These are phyloP conservation scores for Amauroascus verrucosus DNA, from an alignment of 2,329 filamentous ascomycete genomes.

Conservation along the genomic window DNA sequence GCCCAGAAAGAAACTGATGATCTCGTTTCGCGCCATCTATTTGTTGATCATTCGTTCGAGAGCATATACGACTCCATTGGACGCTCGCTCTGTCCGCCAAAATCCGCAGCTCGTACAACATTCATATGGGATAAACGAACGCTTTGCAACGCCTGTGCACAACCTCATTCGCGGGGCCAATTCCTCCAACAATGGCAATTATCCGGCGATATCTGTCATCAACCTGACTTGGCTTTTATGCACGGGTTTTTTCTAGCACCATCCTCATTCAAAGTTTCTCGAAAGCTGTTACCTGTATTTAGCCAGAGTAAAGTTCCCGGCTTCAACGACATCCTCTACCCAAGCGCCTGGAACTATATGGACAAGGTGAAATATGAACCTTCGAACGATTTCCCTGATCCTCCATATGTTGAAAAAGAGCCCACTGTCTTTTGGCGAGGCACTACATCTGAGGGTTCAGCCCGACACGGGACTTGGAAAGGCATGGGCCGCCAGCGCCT, in stretches of 20 bases:
- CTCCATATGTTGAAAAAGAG: slow-evolving; percentile 51
- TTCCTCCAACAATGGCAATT: slow-evolving; percentile 57
- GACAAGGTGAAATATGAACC: slow-evolving; percentile 47
- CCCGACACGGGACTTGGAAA: slow-evolving; percentile 48
- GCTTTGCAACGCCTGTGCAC: slow-evolving; percentile 54
- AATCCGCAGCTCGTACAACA: slow-evolving; percentile 49
- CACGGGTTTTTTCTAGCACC: slow-evolving; percentile 64
- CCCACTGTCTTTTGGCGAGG: slow-evolving; percentile 65
- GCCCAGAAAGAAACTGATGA: slow-evolving; percentile 26
- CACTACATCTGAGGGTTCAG: slow-evolving; percentile 48
- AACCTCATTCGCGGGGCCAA: slow-evolving; percentile 55
- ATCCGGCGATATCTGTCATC: slow-evolving; percentile 60
- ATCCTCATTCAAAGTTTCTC: slow-evolving; percentile 51
- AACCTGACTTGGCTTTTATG: slow-evolving; percentile 63
- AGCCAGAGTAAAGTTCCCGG: slow-evolving; percentile 61
- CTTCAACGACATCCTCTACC: slow-evolving; percentile 69
- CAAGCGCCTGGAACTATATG: slow-evolving; percentile 52
- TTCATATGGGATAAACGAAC: slow-evolving; percentile 54
- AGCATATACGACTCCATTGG: slow-evolving; percentile 34
- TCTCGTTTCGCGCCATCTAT: slow-evolving; percentile 27
- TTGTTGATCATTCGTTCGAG: slow-evolving; percentile 33
- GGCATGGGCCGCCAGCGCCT: slow-evolving; percentile 62
- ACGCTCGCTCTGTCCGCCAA: slow-evolving; percentile 51
- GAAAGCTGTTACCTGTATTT: slow-evolving; percentile 62
- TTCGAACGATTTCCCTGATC: slow-evolving; percentile 43